Evolutionary conservation across 1,284 basidiomycete species (phyloP).

Genomic region (Vanrija sp.): DNA sequence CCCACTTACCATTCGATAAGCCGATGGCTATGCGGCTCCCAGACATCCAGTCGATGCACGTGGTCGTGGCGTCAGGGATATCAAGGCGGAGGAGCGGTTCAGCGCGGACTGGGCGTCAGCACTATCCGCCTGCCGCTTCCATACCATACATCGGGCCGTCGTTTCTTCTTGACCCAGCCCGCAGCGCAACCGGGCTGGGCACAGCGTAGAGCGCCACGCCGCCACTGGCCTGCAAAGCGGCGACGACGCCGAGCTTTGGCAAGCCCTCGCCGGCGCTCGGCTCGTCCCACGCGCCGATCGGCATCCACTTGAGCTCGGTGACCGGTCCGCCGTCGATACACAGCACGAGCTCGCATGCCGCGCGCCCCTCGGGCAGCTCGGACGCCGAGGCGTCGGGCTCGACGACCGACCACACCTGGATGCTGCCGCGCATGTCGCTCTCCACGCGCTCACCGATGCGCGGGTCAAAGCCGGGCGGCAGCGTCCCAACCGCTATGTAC

Average conservation of each 20-base stretch:
- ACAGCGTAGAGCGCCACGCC: constrained; percentile 68
- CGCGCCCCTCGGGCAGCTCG: constrained; percentile 5
- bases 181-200: constrained; percentile 60
- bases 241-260: constrained; percentile 75
- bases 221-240: constrained; percentile 78
- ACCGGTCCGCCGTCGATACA: constrained; percentile 72
- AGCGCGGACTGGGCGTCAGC: constrained; percentile 50
- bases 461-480: constrained; percentile 48
- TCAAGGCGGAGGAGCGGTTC: constrained; percentile 66
- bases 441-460: constrained; percentile 25
- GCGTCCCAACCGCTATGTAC: constrained; percentile 77
- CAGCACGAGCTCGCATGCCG: constrained; percentile 50
- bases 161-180: constrained; percentile 1
- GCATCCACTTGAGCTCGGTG: constrained; percentile 81
- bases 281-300: constrained; percentile 68
- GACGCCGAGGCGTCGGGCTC: neutral
- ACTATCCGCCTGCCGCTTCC: constrained; percentile 47
- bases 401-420: constrained; percentile 50
- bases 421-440: constrained; percentile 19
- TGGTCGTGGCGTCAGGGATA: constrained; percentile 66
- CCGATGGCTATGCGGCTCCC: constrained; percentile 73
- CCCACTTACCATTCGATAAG: constrained; percentile 66
- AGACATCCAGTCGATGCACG: constrained; percentile 80
- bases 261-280: constrained; percentile 37
- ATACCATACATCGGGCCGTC: constrained; percentile 30